Conservation (phyloP, 352 stramenopile genomes). For the Globisporangium echinulatum region DNA sequence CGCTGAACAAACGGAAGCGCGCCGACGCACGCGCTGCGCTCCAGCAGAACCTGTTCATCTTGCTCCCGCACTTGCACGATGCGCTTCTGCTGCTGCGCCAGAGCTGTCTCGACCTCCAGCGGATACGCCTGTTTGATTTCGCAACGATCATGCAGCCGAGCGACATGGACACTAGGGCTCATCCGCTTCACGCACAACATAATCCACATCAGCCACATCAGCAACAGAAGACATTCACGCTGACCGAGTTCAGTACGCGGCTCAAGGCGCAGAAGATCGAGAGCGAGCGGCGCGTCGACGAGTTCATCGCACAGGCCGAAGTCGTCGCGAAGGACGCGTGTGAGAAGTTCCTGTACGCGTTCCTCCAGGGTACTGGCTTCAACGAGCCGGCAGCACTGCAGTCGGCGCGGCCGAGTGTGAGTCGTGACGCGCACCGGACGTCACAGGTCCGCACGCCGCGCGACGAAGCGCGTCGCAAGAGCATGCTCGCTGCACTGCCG, state of each 20-base stretch:
- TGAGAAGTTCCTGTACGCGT: slow-evolving; percentile 53
- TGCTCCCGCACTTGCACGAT: slow-evolving; percentile 76
- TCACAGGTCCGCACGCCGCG: slow-evolving; percentile 11
- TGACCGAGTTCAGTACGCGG: slow-evolving; percentile 75
- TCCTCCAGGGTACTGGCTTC: slow-evolving; percentile 49
- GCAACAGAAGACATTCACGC: slow-evolving; percentile 55
- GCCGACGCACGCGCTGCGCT: slow-evolving; percentile 32
- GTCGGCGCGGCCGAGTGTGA: no score
- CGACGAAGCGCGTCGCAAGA: slow-evolving; percentile 12
- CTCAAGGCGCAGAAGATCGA: slow-evolving; percentile 67
- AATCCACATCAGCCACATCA: slow-evolving; percentile 3
- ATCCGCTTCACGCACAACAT: no score
- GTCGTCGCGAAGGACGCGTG: slow-evolving; percentile 61
- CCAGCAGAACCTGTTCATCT: slow-evolving; percentile 82
- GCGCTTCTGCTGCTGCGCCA: slow-evolving; percentile 70
- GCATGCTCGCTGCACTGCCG: slow-evolving; percentile 13
- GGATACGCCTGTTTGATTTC: slow-evolving; percentile 42
- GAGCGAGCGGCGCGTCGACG: slow-evolving; percentile 47
- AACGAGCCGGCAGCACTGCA: slow-evolving; percentile 18
- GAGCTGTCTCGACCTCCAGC: slow-evolving; percentile 46
- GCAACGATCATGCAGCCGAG: background rate
- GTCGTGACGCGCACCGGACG: background rate
- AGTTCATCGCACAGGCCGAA: slow-evolving; percentile 47
- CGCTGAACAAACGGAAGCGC: slow-evolving; percentile 48
- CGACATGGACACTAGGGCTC: no score